Conservation (phyloP, 2,329 filamentous ascomycete species). For the Aspergillus sp. region DNA sequence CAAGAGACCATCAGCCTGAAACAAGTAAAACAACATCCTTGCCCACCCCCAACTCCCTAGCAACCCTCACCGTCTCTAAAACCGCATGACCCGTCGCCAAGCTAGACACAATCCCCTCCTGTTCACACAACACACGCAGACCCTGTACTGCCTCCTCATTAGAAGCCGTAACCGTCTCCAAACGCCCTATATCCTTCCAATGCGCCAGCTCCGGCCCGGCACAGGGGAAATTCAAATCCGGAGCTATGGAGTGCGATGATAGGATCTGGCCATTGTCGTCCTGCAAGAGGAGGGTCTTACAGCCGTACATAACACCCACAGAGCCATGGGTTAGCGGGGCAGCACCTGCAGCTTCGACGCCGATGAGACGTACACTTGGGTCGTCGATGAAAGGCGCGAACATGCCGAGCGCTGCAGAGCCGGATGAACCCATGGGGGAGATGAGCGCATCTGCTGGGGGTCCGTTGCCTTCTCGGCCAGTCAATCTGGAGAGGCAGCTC, state of each 20-base stretch:
- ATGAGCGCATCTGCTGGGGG: conserved; percentile 80
- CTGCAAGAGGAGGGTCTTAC: conserved; percentile 90
- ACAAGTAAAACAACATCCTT: conserved; percentile 75
- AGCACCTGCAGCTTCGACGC: conserved; percentile 88
- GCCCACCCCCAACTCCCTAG: conserved; percentile 81
- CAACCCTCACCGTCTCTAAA: conserved; percentile 79
- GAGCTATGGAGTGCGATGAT: conserved; percentile 90
- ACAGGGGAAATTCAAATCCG: conserved; percentile 91
- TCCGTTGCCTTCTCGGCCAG: conserved; percentile 62
- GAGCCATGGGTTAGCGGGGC: conserved; percentile 80
- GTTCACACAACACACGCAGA: conserved; percentile 76
- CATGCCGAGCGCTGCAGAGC: conserved; percentile 92
- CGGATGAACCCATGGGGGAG: conserved; percentile 82
- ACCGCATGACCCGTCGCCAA: conserved; percentile 90
- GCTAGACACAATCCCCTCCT: conserved; percentile 94
- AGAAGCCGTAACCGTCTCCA: conserved; percentile 82
- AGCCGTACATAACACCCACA: conserved; percentile 92
- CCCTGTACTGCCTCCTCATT: conserved; percentile 84
- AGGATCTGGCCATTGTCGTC: conserved; percentile 84
- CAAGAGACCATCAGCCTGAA: conserved; percentile 1
- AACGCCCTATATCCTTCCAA: conserved; percentile 86
- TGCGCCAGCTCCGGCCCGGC: conserved; percentile 85
- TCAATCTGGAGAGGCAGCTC: conserved; percentile 75
- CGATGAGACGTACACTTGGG: conserved; percentile 75
- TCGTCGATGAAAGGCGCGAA: conserved; percentile 92